Conservation (phyloP, 371 early-diverging fungal genomes). For the Fennellomyces sp. region DNA sequence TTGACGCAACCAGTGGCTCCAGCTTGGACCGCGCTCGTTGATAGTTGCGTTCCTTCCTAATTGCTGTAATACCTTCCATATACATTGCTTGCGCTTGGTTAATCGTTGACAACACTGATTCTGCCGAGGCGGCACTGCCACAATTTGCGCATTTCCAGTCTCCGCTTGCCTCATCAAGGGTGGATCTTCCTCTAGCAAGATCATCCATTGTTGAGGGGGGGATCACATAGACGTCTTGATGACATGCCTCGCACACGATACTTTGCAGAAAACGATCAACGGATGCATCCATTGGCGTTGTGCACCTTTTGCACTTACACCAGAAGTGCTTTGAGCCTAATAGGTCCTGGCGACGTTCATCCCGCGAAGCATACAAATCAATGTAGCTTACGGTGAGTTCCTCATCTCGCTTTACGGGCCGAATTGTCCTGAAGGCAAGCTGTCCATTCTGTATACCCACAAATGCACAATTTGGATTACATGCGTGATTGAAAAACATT, state of each 20-base stretch:
- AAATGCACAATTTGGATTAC: constrained; percentile 70
- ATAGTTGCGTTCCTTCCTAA: constrained; percentile 36
- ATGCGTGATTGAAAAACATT: constrained; percentile 69
- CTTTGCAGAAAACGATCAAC: constrained; percentile 73
- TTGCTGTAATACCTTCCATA: constrained; percentile 26
- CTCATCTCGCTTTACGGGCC: constrained; percentile 55
- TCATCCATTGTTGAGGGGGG: constrained; percentile 42
- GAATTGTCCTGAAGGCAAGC: constrained; percentile 61
- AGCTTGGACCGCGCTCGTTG: constrained; percentile 30
- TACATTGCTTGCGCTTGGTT: constrained; percentile 42
- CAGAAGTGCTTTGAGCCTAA: constrained; percentile 65
- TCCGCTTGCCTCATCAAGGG: constrained; percentile 21
- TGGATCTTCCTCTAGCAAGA: constrained; percentile 15
- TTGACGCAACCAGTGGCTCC: constrained; percentile 20
- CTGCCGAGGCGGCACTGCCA: constrained; percentile 36
- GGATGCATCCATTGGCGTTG: constrained; percentile 58
- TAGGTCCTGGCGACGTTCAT: constrained; percentile 69
- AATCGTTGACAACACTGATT: constrained; percentile 34
- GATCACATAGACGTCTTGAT: constrained; percentile 68
- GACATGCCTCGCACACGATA: constrained; percentile 61
- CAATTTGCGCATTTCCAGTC: constrained; percentile 56
- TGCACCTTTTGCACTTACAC: constrained; percentile 76
- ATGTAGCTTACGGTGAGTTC: constrained; percentile 67
- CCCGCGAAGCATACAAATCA: constrained; percentile 70
- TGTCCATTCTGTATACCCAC: constrained; percentile 54